These are phyloP conservation scores for Fonsecaea monophora DNA, from an alignment of 2,329 filamentous ascomycete species.

Conservation along the genomic window DNA sequence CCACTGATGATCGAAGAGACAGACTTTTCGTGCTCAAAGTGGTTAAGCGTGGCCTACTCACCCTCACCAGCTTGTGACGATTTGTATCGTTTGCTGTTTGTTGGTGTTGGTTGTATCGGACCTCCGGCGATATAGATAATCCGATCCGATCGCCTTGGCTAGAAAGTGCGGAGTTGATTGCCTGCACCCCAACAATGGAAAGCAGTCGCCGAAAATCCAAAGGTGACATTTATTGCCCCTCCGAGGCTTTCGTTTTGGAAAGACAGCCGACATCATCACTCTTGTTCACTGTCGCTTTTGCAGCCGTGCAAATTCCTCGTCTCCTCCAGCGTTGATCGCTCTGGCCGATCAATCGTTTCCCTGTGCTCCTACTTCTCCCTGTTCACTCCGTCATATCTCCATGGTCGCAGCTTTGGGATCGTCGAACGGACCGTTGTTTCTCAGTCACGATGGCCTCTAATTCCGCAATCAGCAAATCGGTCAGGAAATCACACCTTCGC, in stretches of 20 bases:
- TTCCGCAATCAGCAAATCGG: slow-evolving; percentile 8
- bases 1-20: neutral
- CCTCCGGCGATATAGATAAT: slow-evolving; percentile 13
- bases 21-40: neutral
- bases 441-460: slow-evolving; percentile 25
- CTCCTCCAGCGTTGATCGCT: slow-evolving; percentile 15
- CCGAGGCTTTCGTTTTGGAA: slow-evolving; percentile 20
- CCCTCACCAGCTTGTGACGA: neutral
- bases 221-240: slow-evolving; percentile 11
- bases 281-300: slow-evolving; percentile 2
- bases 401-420: slow-evolving; percentile 23
- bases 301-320: slow-evolving; percentile 3
- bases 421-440: slow-evolving; percentile 19
- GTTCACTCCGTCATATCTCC: slow-evolving; percentile 17
- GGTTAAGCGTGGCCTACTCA: neutral
- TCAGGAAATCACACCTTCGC: slow-evolving; percentile 15
- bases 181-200: neutral
- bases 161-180: slow-evolving; percentile 3
- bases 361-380: neutral
- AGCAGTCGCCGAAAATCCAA: neutral
- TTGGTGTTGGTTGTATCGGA: neutral
- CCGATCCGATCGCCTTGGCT: slow-evolving; percentile 2
- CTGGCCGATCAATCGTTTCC: neutral
- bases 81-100: neutral
- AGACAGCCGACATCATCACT: slow-evolving; percentile 6